Base-by-base conservation (phyloP, 75 land plant species). In the Isoetes taiwanensis region DNA sequence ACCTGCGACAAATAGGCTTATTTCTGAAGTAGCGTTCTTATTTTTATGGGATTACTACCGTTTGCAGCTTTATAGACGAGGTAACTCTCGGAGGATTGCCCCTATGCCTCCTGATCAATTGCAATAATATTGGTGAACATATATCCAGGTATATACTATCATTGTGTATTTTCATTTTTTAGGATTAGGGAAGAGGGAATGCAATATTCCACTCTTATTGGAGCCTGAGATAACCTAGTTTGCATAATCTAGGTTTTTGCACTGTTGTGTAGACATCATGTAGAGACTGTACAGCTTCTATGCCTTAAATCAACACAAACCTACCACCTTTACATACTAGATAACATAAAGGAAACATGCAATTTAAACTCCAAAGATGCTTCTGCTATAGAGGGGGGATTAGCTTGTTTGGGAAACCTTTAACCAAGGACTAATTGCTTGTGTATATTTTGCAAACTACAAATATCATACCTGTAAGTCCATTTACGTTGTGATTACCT, bases 11-110 rank as follows among this genome's bases (percentile, higher is more conserved):
- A 31, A 12, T 19, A 28, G 56, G 39, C 9, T 37, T 14, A 37
- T 9, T 10, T 37, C 39, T 10, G 14, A 10, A 14, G 39, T 37
- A 37, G 14, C 14, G 39, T 37, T 10, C 14, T 14, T 10, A 61
- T 11, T 61, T 24, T 26, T 30, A 29, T 61, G 58, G n/a, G n/a
- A n/a, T 43, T 25, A 41, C 40, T 54, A 14, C 29, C 34, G 35
- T 52, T 66, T 70, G 53, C 81, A 88, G 95, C 39, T 89, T 89
- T 66, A 66, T 89, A 29, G 90, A 89, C 54, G 83, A 85, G 58
- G 90, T 80, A 50, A 34, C 68, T 38, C 66, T 75, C 23, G 80
- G 66, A 26, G 73, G 71, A 29, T 41, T 89, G 34, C 86, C 96
- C 8, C 62, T 89, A 26, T 56, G 81, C 9, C 41, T 89, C 21